Evolutionary conservation across 2,329 filamentous ascomycete genomes (phyloP), one percentile per base, ranked within the genome.

Genomic region (Penicillium thymicola): DNA sequence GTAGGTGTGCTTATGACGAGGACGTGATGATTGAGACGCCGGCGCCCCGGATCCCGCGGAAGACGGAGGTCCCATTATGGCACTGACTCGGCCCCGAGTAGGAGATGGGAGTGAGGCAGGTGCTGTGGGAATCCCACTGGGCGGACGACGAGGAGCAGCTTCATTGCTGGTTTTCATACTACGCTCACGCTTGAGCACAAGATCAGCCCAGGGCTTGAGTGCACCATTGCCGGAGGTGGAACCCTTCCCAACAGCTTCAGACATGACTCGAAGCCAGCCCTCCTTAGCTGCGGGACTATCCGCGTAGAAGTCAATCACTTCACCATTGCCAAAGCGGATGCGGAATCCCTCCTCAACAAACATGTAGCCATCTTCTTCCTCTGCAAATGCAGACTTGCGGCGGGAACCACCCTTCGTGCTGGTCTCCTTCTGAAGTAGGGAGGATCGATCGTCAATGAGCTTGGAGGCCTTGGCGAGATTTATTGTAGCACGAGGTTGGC

Each of bases 321-420:
- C 94, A 59, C 94, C 94, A 69, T 99, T 99, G 72, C 90, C 95
- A 76, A 99, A 99, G 56, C 93, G 91, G 72, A 99, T 96, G 40
- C 94, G 90, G 87, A 99, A 99, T 3, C 94, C 94, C 73, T 99
- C 94, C 74, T 99, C 94, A 51, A 99, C 93, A 73, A 99, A 99
- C 89, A 97, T 96, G 80, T 99, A 99, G 41, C 94, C 94, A 72
- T 99, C 94, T 76, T 99, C 94, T 64, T 99, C 94, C 75, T 97
- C 94, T 1, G 93, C 92, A 73, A 99, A 99, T 11, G 90, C 94
- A 34, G 92, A 97, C 73, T 95, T 92, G 54, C 94, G 89, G 42
- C 94, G 89, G 65, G 86, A 87, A 54, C 91, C 90, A 61, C 84
- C 84, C 70, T 87, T 89, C 55, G 88, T 89, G 14, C 83, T 86